Base-by-base conservation (phyloP, 306 rosid genomes). In the Urtica urens region DNA sequence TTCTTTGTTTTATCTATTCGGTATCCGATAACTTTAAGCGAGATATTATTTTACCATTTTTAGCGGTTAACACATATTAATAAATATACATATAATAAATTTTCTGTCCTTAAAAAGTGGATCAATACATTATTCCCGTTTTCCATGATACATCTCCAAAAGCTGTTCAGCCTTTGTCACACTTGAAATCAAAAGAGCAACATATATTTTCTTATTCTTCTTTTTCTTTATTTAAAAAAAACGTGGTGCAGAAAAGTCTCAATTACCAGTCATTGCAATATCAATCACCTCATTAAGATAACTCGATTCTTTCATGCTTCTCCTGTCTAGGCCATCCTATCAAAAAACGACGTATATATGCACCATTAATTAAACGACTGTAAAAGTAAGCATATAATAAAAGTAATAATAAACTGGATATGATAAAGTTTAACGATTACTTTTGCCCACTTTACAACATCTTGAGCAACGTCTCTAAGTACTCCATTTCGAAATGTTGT, bases 381-480 rank as follows among this genome's bases (percentile, higher is more conserved):
- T 1, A 13, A 3, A 45, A 45, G 22, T 3, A 45, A 23, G 9
- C n/a, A 8, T 40, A 14, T 40, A 14, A 40, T 18, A 14, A 14
- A 7, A 12, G n/a, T 6, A 40, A 21, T 2, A 7, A 21, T 16
- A 19, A 44, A 10, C 4, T 15, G 10, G 6, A n/a, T n/a, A n/a
- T n/a, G n/a, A n/a, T n/a, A 7, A 43, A 14, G 8, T 18, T 17
- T n/a, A n/a, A n/a, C n/a, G 18, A 53, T 42, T 38, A 69, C 87
- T 75, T 55, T 76, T 39, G 83, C 77, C 66, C 56, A 72, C 10
- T 28, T 47, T 6, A 74, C 72, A 57, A 75, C 79, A 25, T 75
- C 74, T 75, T 68, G 74, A 39, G 82, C 86, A 54, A 75, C 77
- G 51, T 71, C 74, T 62, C 63, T 72, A 52, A 79, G 73, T 61